A percentile compares a stretch with the other conserved stretches of the same genome.
These are phyloP conservation scores for Rhynchospora tenuis DNA, from an alignment of 176 grass and related monocot genomes.

Conservation along the genomic window DNA sequence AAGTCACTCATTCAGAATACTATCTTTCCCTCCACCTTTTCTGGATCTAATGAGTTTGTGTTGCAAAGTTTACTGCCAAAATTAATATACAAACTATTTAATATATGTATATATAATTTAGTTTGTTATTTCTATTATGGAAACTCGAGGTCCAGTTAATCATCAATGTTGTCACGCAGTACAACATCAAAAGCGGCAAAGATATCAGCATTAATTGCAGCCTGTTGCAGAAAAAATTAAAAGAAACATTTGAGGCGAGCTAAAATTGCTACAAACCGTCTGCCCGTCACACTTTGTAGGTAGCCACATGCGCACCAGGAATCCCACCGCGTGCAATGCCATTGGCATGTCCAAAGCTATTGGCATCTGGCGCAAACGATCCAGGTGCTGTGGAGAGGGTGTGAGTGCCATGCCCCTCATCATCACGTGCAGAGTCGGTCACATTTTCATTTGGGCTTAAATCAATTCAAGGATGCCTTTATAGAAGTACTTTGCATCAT, in stretches of 20 bases:
- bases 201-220: constrained; percentile 53
- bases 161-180: constrained; percentile 58
- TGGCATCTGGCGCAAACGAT: constrained; percentile 43
- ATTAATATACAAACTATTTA: background rate
- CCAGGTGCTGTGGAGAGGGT: constrained; percentile 77
- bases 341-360: constrained; percentile 52
- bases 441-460: background rate
- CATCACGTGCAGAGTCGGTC: constrained; percentile 51
- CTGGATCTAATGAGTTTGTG: constrained; percentile 30
- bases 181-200: constrained; percentile 70
- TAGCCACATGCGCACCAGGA: constrained; percentile 40
- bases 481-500: constrained; percentile 61
- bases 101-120: background rate
- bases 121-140: too few relatives aligned
- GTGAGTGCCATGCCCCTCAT: constrained; percentile 74
- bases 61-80: constrained; percentile 23
- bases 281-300: constrained; percentile 66
- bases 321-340: constrained; percentile 76
- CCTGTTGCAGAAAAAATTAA: background rate
- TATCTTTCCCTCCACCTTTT: constrained; percentile 54
- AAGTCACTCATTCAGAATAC: constrained; percentile 43
- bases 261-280: too few relatives aligned
- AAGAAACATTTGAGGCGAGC: too few relatives aligned
- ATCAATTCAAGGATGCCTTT: constrained; percentile 14
- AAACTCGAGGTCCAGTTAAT: too few relatives aligned